These are phyloP conservation scores for Arthroderma uncinatum DNA, from an alignment of 2,329 filamentous ascomycete species.

Conservation along the genomic window DNA sequence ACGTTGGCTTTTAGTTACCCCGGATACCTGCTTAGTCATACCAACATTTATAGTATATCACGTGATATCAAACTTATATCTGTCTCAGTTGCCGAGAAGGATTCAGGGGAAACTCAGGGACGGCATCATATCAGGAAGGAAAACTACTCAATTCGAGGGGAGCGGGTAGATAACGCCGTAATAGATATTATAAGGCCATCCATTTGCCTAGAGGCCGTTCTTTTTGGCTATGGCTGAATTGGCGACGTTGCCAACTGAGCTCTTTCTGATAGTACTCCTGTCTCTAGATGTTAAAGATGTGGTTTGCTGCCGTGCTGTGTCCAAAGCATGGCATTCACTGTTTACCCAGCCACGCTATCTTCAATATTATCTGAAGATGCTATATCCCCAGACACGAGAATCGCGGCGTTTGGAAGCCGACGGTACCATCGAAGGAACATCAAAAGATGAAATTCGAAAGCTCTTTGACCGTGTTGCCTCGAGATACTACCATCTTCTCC, in stretches of 20 bases:
- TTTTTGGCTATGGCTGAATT: not conserved
- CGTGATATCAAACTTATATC: not conserved
- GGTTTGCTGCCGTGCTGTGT: constrained; percentile 44
- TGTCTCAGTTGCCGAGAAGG: no score
- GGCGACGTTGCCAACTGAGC: constrained; percentile 41
- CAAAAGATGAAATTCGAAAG: constrained; percentile 14
- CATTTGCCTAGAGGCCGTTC: no score
- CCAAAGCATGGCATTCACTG: constrained; percentile 37
- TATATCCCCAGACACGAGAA: constrained; percentile 46
- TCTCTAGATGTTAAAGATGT: constrained; percentile 42
- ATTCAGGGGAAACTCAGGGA: no score
- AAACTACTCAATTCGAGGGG: no score
- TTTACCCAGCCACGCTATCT: constrained; percentile 42
- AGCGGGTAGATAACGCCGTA: no score
- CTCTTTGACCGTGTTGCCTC: constrained; percentile 42
- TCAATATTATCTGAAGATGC: constrained; percentile 38
- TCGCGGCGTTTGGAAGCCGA: not conserved
- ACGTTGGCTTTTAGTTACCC: not conserved
- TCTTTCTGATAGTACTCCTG: constrained; percentile 46
- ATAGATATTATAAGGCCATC: no score
- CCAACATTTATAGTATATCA: not conserved
- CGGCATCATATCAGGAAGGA: no score
- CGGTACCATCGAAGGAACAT: constrained; percentile 16
- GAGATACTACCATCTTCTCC: constrained; percentile 45
- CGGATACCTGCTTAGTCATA: not conserved